Evolutionary conservation across 2,329 filamentous ascomycete species (phyloP), one percentile per base, ranked within the genome.

Genomic region (Endoconidiophora laricicola): DNA sequence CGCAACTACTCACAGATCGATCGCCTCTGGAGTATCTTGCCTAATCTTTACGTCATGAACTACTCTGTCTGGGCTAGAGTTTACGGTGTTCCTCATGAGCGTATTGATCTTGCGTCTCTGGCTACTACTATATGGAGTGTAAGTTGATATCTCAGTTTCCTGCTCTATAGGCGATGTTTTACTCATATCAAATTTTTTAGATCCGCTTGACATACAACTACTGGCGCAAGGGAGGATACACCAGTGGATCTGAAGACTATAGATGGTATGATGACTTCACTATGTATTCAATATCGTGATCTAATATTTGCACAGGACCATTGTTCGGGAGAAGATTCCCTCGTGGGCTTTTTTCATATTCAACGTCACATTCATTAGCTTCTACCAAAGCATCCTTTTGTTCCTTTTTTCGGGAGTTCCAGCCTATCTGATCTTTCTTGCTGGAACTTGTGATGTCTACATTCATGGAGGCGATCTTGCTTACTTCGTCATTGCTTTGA

Each of bases 1-100:
- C 76, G 75, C 60, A 98, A 98, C 65, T 95, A 88, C 64, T 95
- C 88, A n/a, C 91, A 98, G 66, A 81, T 98, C 40, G 91, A 98
- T 64, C 79, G 91, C 45, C 68, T 82, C 58, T 98, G 91, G 91
- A 91, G 86, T 61, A 71, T 98, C 54, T 67, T 98, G 46, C 91
- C 91, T 1, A 81, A 85, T 6, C 60, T 94, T 46, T 96, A 94
- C 65, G 83, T 91, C 61, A 73, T 79, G 4, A 88, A 98, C 64
- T 91, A 85, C 61, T 75, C 78, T 37, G 58, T 79, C n/a, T 98
- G 88, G 81, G 83, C 87, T 39, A 81, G 83, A 57, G 59, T 90
- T 55, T 75, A 79, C 41, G 83, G 81, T 1, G 60, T 94, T 1
- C 74, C 80, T 4, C 82, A 82, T 12, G 68, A 74, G 49, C 76